Percentiles rank a stretch among this genome's conserved stretches.
phyloP scores from a whole-genome alignment of 768 basidiomycete genomes.

The Macrolepiota fuliginosa region DNA sequence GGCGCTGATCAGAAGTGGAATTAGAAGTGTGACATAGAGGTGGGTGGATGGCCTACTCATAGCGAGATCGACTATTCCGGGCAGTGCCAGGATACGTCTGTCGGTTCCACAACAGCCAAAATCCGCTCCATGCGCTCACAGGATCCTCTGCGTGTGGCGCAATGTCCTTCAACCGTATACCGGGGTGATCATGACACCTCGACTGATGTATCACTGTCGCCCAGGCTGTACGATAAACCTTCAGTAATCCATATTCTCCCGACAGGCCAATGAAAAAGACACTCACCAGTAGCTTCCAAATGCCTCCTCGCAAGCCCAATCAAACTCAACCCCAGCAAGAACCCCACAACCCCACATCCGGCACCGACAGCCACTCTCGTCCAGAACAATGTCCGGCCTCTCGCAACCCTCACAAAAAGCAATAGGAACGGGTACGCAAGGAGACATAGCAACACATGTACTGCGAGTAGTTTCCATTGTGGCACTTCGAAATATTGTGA shows the following conservation, averaged over 20 bases:
- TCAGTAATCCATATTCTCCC: not conserved
- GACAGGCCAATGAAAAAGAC: not conserved
- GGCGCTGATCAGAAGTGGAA: slow-evolving; percentile 20
- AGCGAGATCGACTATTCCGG: slow-evolving; percentile 22
- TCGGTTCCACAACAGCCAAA: slow-evolving; percentile 34
- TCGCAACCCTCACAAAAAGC: slow-evolving; percentile 26
- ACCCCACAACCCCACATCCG: slow-evolving; percentile 32
- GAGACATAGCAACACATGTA: slow-evolving; percentile 30
- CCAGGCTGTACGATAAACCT: slow-evolving; percentile 30
- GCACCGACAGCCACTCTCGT: slow-evolving; percentile 16
- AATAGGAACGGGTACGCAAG: slow-evolving; percentile 33
- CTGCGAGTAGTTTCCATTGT: slow-evolving; percentile 24
- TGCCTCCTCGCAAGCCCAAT: slow-evolving; percentile 25
- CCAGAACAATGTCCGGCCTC: slow-evolving; percentile 35
- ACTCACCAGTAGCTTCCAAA: slow-evolving; percentile 37
- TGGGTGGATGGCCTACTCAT: slow-evolving; percentile 28
- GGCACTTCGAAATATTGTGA: slow-evolving; percentile 29
- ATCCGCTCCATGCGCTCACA: slow-evolving; percentile 24
- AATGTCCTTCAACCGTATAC: slow-evolving; percentile 24
- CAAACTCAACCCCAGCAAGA: slow-evolving; percentile 29
- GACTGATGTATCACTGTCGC: slow-evolving; percentile 44
- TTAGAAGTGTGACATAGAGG: not conserved
- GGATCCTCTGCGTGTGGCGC: too few species aligned
- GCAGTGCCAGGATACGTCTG: slow-evolving; percentile 19
- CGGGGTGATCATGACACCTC: slow-evolving; percentile 23